phyloP scores from a whole-genome alignment of 345 rosid genomes.

The Eucalyptus viminalis region DNA sequence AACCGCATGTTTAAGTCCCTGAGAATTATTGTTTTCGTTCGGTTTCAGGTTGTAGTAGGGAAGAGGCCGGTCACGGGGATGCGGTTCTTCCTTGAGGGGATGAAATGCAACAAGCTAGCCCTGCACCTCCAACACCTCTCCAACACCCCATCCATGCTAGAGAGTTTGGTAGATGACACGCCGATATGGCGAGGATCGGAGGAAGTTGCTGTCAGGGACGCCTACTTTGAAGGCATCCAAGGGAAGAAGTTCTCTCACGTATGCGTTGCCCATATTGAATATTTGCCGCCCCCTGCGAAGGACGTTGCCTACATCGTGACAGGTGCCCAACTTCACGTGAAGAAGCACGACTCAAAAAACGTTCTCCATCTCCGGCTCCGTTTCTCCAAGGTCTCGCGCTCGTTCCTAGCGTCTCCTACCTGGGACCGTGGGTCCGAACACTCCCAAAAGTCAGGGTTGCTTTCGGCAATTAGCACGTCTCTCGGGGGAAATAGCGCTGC shows the following conservation, averaged over 20 bases:
- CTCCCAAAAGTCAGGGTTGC: conserved; percentile 60
- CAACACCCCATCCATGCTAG: conserved; percentile 30
- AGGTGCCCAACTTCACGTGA: conserved; percentile 74
- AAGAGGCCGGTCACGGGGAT: conserved; percentile 68
- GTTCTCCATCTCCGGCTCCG: conserved; percentile 72
- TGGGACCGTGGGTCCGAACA: conserved; percentile 46
- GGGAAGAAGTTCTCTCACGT: conserved; percentile 60
- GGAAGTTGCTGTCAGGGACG: conserved; percentile 1
- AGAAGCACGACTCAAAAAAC: conserved; percentile 45
- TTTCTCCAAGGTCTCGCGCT: conserved; percentile 47
- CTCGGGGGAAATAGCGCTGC: conserved; percentile 18
- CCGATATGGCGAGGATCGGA: conserved; percentile 64
- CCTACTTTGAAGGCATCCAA: conserved; percentile 43
- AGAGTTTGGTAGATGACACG: conserved; percentile 36
- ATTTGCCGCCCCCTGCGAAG: conserved; percentile 9
- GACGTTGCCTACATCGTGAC: conserved; percentile 65
- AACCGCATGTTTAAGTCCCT: neutral
- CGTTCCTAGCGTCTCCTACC: conserved; percentile 22
- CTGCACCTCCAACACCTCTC: conserved; percentile 72
- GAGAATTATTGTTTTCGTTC: neutral
- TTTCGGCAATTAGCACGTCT: conserved; percentile 62
- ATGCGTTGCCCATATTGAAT: conserved; percentile 65
- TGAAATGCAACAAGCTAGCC: conserved; percentile 78
- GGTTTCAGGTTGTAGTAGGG: conserved; percentile 41
- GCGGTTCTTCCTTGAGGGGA: conserved; percentile 85